Evolutionary conservation across 2,329 filamentous ascomycete genomes (phyloP).

Genomic region (Colletotrichum cordylinicola): DNA sequence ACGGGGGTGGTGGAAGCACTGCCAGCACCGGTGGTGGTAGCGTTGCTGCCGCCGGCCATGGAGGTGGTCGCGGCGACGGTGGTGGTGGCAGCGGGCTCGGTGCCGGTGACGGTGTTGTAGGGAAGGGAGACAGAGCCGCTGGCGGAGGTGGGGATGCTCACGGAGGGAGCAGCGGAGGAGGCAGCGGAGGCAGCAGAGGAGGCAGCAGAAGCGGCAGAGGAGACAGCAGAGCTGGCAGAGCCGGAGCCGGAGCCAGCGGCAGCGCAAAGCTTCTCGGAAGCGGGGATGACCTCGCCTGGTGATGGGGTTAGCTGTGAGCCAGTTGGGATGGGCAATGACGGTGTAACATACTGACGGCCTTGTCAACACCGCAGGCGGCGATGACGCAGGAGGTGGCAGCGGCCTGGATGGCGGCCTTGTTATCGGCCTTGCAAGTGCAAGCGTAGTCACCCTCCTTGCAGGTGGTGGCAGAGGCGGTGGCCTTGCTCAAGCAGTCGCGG

Average conservation of each 20-base stretch:
- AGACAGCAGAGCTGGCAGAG: background rate
- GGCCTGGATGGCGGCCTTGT: slow-evolving; percentile 35
- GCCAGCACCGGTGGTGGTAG: slow-evolving; percentile 14
- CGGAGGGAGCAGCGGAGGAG: background rate
- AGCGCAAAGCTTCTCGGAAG: slow-evolving; percentile 39
- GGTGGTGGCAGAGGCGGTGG: slow-evolving; percentile 33
- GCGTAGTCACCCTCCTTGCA: slow-evolving; percentile 37
- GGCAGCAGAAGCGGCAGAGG: background rate
- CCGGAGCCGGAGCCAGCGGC: slow-evolving; percentile 6
- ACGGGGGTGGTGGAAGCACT: background rate
- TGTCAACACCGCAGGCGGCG: slow-evolving; percentile 38
- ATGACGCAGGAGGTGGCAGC: slow-evolving; percentile 41
- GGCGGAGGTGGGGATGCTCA: slow-evolving; percentile 11
- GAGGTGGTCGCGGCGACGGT: background rate
- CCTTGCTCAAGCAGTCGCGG: slow-evolving; percentile 37
- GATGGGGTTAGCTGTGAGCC: background rate
- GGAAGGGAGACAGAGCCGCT: background rate
- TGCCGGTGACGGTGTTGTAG: slow-evolving; percentile 13
- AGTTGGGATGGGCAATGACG: background rate
- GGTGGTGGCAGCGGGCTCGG: slow-evolving; percentile 1
- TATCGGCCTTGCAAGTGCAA: slow-evolving; percentile 38
- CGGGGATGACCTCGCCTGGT: slow-evolving; percentile 44
- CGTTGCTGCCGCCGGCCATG: slow-evolving; percentile 12
- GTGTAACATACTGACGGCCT: slow-evolving; percentile 41
- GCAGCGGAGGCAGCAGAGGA: background rate